phyloP scores from a whole-genome alignment of 2,329 filamentous ascomycete species.

The Fonsecaea erecta region DNA sequence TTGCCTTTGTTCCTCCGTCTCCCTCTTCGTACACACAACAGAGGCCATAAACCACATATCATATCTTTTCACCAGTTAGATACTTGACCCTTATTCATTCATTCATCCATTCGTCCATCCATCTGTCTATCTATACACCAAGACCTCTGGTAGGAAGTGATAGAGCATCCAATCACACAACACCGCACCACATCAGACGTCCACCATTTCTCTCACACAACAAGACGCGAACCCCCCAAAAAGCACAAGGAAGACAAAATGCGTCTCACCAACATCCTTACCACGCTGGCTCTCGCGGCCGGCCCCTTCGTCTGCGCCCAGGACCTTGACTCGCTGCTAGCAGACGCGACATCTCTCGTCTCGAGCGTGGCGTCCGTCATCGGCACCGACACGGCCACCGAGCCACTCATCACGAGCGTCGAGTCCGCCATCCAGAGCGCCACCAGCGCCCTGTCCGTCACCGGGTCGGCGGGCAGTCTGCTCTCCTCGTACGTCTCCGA shows the following conservation, averaged over 20 bases:
- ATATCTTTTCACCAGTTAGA: too few species aligned
- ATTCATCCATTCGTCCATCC: background rate
- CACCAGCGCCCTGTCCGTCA: conserved; percentile 3
- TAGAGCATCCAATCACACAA: background rate
- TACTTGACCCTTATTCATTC: background rate
- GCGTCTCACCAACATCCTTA: conserved; percentile 15
- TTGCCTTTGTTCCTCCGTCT: background rate
- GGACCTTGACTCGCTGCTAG: conserved; percentile 5
- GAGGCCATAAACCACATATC: too few species aligned
- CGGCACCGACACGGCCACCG: conserved; percentile 23
- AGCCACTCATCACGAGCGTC: conserved; percentile 23
- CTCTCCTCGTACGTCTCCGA: conserved; percentile 16
- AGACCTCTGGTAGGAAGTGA: too few species aligned
- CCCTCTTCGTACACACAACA: background rate
- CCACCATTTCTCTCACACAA: too few species aligned
- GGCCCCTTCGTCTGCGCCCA: conserved; percentile 3
- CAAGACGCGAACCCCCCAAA: too few species aligned
- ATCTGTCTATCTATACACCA: too few species aligned
- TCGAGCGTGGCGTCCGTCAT: conserved; percentile 21
- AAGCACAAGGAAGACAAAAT: background rate
- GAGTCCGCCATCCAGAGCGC: conserved; percentile 19
- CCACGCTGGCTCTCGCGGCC: conserved; percentile 15
- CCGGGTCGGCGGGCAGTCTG: background rate
- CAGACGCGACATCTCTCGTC: conserved; percentile 22
- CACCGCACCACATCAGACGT: background rate